Base-by-base conservation (phyloP, 352 stramenopile genomes). In the Peronospora destructor region DNA sequence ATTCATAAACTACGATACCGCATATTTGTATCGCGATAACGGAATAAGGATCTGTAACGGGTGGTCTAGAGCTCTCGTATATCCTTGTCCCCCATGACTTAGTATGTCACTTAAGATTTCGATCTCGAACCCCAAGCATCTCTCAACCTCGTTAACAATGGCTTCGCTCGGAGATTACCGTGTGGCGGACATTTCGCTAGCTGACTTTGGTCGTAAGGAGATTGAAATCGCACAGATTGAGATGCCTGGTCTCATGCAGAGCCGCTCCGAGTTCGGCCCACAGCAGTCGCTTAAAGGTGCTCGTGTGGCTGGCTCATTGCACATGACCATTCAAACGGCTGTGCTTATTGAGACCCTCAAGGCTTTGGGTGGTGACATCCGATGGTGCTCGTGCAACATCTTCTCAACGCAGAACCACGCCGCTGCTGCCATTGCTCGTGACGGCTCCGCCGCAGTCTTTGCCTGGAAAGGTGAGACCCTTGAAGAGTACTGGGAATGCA, bases 261-360 rank as follows among this genome's bases (percentile, higher is more conserved):
- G 87, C 76, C 79, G 91, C 46, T 68, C 76, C 30, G 95, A 99
- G 65, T 98, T 87, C 68, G 89, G 84, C 55, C 51, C 73, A 13
- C 61, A 67, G 29, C 76, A 97, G 66, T 81, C 87, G 28, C 84
- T 99, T 13, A 71, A 83, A 21, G 91, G 89, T 60, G 90, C 95
- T 5, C 78, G 87, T 45, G 90, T 98, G 40, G 95, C 94, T 44
- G 96, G 96, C 63, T 98, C 94, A 36, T 82, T 99, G 53, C 96
- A 99, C 87, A 99, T 99, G 96, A 99, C 96, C 56, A 98, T 98
- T 73, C 96, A 99, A 73, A 99, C 96, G 13, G 96, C 94, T 16
- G 96, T 99, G 49, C 88, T 99, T 37, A 99, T 99, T 60, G 95
- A 99, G 76, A 99, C 96, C 12, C 75, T 98, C 21, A 96, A 98